A percentile compares a stretch with the other conserved stretches of the same genome.
Evolutionary conservation across 768 basidiomycete genomes (phyloP).

Genomic region (Lenzites betulinus): DNA sequence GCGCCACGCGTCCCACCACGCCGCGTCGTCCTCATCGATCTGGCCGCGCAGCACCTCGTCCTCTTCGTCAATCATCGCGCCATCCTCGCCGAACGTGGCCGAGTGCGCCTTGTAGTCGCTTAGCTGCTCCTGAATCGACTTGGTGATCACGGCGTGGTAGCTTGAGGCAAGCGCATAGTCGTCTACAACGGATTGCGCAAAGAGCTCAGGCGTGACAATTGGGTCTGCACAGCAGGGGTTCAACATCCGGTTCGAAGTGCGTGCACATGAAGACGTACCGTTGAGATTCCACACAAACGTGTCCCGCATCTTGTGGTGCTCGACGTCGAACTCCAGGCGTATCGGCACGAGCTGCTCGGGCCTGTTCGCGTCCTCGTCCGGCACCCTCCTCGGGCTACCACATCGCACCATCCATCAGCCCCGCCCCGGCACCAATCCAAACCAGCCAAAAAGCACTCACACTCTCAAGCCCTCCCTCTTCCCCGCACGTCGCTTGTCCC

Average conservation of each 20-base stretch:
- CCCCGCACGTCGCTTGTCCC: conserved; percentile 51
- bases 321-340: conserved; percentile 94
- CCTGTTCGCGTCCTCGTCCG: conserved; percentile 55
- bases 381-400: conserved; percentile 61
- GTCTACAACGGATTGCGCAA: conserved; percentile 88
- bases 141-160: conserved; percentile 69
- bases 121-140: conserved; percentile 87
- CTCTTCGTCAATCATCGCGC: conserved; percentile 39
- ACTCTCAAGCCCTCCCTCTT: conserved; percentile 72
- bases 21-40: conserved; percentile 50
- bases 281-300: conserved; percentile 97
- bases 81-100: conserved; percentile 45
- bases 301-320: conserved; percentile 91
- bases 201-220: conserved; percentile 84
- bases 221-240: conserved; percentile 58
- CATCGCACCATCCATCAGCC: neutral
- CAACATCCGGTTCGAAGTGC: no score
- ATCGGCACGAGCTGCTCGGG: conserved; percentile 90
- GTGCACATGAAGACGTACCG: conserved; percentile 50
- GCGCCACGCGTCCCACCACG: conserved; percentile 77
- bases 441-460: conserved; percentile 48
- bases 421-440: neutral
- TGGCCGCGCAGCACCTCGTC: conserved; percentile 42
- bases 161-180: conserved; percentile 78
- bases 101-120: conserved; percentile 76